Evolutionary conservation across 192 early-diverging fungal genomes (phyloP).

Genomic region (Glomus cerebriforme): DNA sequence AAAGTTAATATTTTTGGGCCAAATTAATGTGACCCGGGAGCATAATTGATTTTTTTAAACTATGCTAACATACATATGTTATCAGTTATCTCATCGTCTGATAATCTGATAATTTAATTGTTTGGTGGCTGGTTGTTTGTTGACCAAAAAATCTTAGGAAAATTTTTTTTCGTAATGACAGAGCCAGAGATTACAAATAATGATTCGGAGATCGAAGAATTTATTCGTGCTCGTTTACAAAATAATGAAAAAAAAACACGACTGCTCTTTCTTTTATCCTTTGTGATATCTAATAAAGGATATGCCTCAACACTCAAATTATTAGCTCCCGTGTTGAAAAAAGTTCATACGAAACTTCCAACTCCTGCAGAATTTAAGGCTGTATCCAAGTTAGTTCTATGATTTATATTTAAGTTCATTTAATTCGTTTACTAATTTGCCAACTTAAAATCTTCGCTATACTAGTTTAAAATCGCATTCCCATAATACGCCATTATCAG

Average conservation of each 20-base stretch:
- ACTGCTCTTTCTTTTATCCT: not conserved
- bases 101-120: too few species aligned
- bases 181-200: not conserved
- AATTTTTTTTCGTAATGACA: not conserved
- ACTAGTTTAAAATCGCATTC: constrained; percentile 14
- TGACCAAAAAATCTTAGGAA: not conserved
- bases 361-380: not conserved
- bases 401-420: not conserved
- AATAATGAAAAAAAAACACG: not conserved
- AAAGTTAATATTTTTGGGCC: too few species aligned
- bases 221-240: not conserved
- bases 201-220: not conserved
- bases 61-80: too few species aligned
- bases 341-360: not conserved
- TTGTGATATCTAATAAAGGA: not conserved
- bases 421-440: not conserved
- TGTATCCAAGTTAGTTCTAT: not conserved
- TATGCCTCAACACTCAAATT: not conserved
- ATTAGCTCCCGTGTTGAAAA: not conserved
- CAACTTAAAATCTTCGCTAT: not conserved
- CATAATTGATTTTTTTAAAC: too few species aligned
- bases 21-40: too few species aligned
- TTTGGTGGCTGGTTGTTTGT: too few species aligned
- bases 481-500: not conserved
- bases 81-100: too few species aligned